Base-by-base conservation (phyloP, 495 filamentous ascomycete genomes). In the Penicillium cosmopolitanum region DNA sequence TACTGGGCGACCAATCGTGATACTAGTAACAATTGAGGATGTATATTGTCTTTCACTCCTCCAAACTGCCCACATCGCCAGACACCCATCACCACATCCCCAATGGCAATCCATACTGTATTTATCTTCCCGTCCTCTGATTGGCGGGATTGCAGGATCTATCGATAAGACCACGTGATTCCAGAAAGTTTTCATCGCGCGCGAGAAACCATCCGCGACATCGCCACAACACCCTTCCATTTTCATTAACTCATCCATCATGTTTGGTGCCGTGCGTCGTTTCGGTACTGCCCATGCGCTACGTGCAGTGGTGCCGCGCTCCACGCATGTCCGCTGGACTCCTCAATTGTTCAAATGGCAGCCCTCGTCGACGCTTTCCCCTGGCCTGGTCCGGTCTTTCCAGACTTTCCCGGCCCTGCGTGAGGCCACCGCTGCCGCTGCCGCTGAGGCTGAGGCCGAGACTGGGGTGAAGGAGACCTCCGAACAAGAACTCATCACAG, bases 231-330 rank as follows among this genome's bases (percentile, higher is more conserved):
- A 38, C 36, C 36, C n/a, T 44, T 44, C n/a, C 8, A 16, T 44
- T 44, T 44, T 50, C 35, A 38, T 4, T 13, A 4, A 53, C 51
- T 15, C 44, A 13, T 60, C 56, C 62, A 73, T 61, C 51, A 80
- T 80, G 77, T 63, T 78, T 64, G 66, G 68, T 63, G 75, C 72
- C 64, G 61, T 79, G 66, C 77, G 76, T 65, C 75, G 75, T 53
- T 73, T 68, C 51, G 74, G 70, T 62, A 70, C 73, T 52, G 64
- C 63, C 47, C 71, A 73, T 47, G 77, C 69, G 46, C 62, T 79
- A 56, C 75, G 76, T 44, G 69, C 68, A 36, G 72, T 67, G 50
- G 65, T 64, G 28, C 69, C 73, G 52, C 76, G 72, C 42, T 44
- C 67, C 8, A 50, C 69, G 16, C 66, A 68, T 53, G 55, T 62